Evolutionary conservation across 352 stramenopile genomes (phyloP).

Genomic region (Phytophthora agathidicida): DNA sequence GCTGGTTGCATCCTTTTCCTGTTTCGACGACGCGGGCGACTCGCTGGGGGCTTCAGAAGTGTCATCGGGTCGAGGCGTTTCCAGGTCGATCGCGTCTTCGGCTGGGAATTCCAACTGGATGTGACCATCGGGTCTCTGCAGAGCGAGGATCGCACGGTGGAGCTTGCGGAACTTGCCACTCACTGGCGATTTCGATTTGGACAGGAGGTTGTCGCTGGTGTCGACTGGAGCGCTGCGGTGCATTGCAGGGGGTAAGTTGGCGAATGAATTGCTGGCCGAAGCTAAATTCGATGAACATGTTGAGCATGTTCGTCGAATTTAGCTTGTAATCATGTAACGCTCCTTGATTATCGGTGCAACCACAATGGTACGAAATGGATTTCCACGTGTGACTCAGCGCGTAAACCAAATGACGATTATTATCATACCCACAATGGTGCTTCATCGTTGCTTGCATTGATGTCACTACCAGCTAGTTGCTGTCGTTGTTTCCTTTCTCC

Average conservation of each 20-base stretch:
- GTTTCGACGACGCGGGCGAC: neutral
- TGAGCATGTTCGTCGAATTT: no score
- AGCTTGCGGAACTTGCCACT: constrained; percentile 21
- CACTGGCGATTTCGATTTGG: neutral
- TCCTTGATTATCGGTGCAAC: constrained; percentile 5
- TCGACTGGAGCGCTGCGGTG: constrained; percentile 7
- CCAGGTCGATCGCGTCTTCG: constrained; percentile 33
- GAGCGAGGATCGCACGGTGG: constrained; percentile 12
- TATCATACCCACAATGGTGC: neutral
- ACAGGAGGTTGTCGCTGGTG: neutral
- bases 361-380: neutral
- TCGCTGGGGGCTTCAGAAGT: neutral
- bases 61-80: constrained; percentile 4
- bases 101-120: constrained; percentile 48
- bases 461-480: neutral
- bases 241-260: constrained; percentile 1
- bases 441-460: neutral
- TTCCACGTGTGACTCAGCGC: no score
- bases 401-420: neutral
- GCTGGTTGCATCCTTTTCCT: neutral
- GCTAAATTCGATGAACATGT: constrained; percentile 17
- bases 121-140: constrained; percentile 36
- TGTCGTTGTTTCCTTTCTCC: constrained; percentile 30
- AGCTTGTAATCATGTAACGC: constrained; percentile 7
- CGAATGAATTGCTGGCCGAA: neutral